Conservation (phyloP, 164 flowering plant genomes). For the Magnolia sinica region DNA sequence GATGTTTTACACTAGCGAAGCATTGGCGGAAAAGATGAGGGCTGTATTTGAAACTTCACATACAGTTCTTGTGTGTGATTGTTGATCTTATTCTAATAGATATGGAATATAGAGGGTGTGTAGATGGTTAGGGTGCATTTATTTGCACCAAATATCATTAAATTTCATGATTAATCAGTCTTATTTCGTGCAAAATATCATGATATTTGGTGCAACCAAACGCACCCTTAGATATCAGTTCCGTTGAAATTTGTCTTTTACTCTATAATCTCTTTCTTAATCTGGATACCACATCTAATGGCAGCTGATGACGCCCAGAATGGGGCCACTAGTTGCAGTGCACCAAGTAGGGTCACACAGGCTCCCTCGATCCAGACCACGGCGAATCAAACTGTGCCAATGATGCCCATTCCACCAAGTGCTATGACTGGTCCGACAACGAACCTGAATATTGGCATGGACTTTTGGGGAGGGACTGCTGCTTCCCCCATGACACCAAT, state of each 20-base stretch:
- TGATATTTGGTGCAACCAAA: too few relatives aligned
- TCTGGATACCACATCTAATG: neutral
- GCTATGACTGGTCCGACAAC: constrained; percentile 28
- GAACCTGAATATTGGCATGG: constrained; percentile 34
- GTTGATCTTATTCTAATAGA: too few relatives aligned
- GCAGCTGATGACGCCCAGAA: constrained; percentile 25
- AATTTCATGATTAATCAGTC: too few relatives aligned
- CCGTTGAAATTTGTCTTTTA: neutral
- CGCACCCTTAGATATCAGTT: neutral
- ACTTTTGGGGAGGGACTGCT: constrained; percentile 30
- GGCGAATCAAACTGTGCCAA: constrained; percentile 15
- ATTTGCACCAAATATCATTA: too few relatives aligned
- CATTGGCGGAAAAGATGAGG: too few relatives aligned
- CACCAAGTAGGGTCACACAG: constrained; percentile 18
- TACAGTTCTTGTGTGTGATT: too few relatives aligned
- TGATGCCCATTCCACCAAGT: constrained; percentile 23
- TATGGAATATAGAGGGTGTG: too few relatives aligned
- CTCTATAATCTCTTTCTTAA: neutral
- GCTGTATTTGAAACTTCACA: too few relatives aligned
- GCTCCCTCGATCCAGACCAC: constrained; percentile 17
- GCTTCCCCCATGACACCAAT: constrained; percentile 17
- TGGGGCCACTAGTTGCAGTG: constrained; percentile 18
- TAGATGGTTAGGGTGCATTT: too few relatives aligned
- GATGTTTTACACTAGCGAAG: too few relatives aligned
- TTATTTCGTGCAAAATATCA: too few relatives aligned